Conservation (phyloP, 23 red algal species). For the Gracilariopsis chorda region DNA sequence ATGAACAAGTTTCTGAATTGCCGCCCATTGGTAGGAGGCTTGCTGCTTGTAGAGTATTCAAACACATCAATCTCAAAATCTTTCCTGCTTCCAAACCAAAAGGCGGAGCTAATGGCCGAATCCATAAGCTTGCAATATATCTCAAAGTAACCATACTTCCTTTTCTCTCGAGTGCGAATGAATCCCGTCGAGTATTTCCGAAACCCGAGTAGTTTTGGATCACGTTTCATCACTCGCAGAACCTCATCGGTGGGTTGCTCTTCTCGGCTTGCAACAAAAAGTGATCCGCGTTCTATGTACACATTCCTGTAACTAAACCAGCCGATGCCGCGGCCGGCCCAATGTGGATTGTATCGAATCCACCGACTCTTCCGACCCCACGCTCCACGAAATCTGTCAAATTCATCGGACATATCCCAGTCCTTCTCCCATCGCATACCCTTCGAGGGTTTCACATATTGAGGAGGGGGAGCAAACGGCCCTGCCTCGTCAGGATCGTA, state of each 20-base stretch:
- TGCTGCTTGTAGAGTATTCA: slow-evolving; percentile 31
- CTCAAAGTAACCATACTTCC: slow-evolving; percentile 46
- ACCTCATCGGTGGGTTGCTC: slow-evolving; percentile 18
- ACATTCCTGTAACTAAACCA: slow-evolving; percentile 36
- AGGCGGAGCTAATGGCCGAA: slow-evolving; percentile 34
- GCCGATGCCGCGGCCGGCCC: slow-evolving; percentile 5
- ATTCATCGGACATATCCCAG: slow-evolving; percentile 65
- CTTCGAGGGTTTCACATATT: neutral
- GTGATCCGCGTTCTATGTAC: slow-evolving; percentile 14
- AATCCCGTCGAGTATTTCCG: slow-evolving; percentile 35
- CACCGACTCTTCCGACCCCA: slow-evolving; percentile 15
- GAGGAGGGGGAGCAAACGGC: neutral
- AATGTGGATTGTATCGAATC: slow-evolving; percentile 22
- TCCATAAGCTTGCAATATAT: slow-evolving; percentile 48
- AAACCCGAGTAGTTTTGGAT: neutral
- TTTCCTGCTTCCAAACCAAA: slow-evolving; percentile 42
- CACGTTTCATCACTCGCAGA: neutral
- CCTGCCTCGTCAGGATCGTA: neutral
- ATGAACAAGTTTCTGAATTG: slow-evolving; percentile 31
- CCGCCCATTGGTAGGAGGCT: neutral
- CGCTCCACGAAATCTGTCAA: slow-evolving; percentile 3
- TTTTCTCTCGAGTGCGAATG: slow-evolving; percentile 24
- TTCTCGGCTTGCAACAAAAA: slow-evolving; percentile 19
- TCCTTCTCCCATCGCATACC: slow-evolving; percentile 27
- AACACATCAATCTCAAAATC: slow-evolving; percentile 59